Evolutionary conservation across 73 alveolate species (phyloP).

Genomic region (Blepharisma japonicum): DNA sequence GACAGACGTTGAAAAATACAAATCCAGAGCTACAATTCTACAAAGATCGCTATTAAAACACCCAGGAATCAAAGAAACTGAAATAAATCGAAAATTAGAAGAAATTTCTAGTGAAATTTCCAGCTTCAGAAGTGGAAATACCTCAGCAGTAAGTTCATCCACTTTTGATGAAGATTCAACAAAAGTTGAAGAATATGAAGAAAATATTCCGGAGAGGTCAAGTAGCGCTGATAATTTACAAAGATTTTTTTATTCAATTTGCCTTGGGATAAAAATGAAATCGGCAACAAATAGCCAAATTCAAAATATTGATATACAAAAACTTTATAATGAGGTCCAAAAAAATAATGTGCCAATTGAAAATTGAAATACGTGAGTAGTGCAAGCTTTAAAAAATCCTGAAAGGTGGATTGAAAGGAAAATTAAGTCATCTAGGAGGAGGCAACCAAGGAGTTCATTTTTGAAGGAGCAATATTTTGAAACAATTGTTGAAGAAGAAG

Average conservation of each 20-base stretch:
- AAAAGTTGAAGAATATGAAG: slow-evolving; percentile 5
- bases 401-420: slow-evolving; percentile 2
- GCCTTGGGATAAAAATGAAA: slow-evolving; percentile 5
- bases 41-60: slow-evolving; percentile 1
- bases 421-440: not conserved
- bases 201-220: not conserved
- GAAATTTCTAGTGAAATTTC: not conserved
- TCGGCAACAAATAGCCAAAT: not conserved
- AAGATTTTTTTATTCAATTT: not conserved
- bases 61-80: not conserved
- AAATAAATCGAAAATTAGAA: not conserved
- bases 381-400: slow-evolving; percentile 18
- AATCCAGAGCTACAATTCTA: not conserved
- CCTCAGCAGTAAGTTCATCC: not conserved
- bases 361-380: not conserved
- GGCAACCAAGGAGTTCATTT: not conserved
- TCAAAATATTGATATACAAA: not conserved
- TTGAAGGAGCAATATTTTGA: slow-evolving; percentile 23
- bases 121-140: slow-evolving; percentile 6
- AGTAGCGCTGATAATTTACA: not conserved
- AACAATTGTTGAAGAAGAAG: slow-evolving; percentile 19
- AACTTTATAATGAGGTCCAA: slow-evolving; percentile 2
- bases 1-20: slow-evolving; percentile 16
- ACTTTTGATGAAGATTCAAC: not conserved
- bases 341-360: not conserved